A percentile compares a stretch with the other conserved stretches of the same genome.
Conservation (phyloP, 1,284 basidiomycete genomes). For the Sutorius eximius region DNA sequence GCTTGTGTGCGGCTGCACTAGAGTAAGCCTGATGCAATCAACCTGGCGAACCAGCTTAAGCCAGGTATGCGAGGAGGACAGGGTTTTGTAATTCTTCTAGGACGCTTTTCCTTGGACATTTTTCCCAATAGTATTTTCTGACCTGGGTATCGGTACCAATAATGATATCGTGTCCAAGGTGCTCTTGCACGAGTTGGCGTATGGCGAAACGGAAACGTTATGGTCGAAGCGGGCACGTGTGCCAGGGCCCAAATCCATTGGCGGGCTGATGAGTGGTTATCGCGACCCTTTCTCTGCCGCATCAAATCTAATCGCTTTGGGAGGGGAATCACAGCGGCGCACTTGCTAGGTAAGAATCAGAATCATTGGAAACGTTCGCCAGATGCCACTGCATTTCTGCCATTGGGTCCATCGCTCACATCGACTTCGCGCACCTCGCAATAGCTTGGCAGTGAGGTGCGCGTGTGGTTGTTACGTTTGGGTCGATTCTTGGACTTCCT, state of each 20-base stretch:
- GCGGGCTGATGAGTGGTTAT: not conserved
- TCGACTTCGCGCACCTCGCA: not conserved
- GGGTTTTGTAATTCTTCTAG: not conserved
- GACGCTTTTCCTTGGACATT: constrained; percentile 5
- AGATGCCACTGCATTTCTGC: not conserved
- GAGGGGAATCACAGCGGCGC: not conserved
- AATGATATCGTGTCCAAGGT: not conserved
- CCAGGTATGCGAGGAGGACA: not conserved
- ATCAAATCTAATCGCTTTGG: not conserved
- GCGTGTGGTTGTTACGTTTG: not conserved
- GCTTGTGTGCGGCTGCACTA: constrained; percentile 50
- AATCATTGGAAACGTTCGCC: not conserved
- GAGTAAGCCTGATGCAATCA: constrained; percentile 26
- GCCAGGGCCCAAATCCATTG: not conserved
- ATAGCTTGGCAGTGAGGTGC: not conserved
- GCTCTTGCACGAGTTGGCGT: not conserved
- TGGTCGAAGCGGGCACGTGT: not conserved
- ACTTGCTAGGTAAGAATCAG: not conserved
- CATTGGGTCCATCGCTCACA: not conserved
- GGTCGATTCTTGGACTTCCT: not conserved
- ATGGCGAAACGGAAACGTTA: not conserved
- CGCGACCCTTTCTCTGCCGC: not conserved
- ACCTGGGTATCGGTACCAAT: not conserved
- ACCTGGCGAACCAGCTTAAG: not conserved
- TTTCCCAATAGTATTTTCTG: not conserved